phyloP scores from a whole-genome alignment of 208 protist genomes.

The Acanthamoeba quina region DNA sequence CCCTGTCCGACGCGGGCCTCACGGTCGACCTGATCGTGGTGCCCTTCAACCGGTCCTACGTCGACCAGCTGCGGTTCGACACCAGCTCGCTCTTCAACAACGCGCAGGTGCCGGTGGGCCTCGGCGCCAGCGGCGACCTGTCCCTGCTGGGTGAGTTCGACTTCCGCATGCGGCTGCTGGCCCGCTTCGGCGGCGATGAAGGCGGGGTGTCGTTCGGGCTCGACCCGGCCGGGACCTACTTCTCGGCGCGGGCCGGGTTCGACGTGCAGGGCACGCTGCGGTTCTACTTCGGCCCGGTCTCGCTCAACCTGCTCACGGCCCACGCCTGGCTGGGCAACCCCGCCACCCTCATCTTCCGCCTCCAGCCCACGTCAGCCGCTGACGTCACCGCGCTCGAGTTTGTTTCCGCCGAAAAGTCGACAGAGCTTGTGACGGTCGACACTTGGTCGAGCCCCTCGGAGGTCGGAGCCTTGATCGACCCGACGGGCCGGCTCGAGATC shows the following conservation, averaged over 20 bases:
- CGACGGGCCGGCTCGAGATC: neutral
- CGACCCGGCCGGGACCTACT: conserved; percentile 13
- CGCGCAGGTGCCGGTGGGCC: neutral
- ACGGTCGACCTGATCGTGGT: conserved; percentile 20
- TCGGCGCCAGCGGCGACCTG: conserved; percentile 9
- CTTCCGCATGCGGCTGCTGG: neutral
- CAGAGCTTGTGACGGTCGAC: neutral
- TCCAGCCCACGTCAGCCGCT: neutral
- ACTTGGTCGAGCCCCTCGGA: neutral
- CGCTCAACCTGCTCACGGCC: neutral
- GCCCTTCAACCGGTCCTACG: conserved; percentile 32
- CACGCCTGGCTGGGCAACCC: conserved; percentile 40
- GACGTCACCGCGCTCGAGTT: neutral
- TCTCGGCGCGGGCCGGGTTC: neutral
- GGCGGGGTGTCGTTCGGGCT: neutral
- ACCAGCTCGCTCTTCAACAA: neutral
- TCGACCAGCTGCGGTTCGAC: conserved; percentile 16
- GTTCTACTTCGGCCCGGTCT: neutral
- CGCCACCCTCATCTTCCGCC: neutral
- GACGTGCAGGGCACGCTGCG: neutral
- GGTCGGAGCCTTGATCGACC: neutral
- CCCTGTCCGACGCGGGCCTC: neutral
- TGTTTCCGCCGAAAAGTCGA: neutral
- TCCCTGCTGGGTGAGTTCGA: neutral
- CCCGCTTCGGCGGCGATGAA: too few species aligned